Evolutionary conservation across 2,329 filamentous ascomycete genomes (phyloP).

Genomic region (Botrytis aclada): DNA sequence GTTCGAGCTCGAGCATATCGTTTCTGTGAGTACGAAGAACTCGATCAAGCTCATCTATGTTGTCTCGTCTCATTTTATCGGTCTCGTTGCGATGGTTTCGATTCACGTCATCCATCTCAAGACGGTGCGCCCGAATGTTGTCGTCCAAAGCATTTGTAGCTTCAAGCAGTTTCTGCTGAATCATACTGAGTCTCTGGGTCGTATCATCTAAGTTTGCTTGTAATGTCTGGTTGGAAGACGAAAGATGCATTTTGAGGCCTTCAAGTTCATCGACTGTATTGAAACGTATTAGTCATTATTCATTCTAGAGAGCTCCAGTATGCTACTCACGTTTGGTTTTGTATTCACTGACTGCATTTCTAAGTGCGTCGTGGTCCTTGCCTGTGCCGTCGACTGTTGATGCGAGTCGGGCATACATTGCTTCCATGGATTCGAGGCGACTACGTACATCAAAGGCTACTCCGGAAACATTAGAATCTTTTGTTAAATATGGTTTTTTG

Average conservation of each 20-base stretch:
- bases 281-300: constrained; percentile 20
- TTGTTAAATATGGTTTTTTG: constrained; percentile 60
- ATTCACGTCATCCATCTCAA: constrained; percentile 52
- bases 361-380: constrained; percentile 64
- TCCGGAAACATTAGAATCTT: constrained; percentile 66
- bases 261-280: constrained; percentile 49
- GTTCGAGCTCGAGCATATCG: constrained; percentile 62
- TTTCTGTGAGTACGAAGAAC: constrained; percentile 62
- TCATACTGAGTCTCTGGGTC: constrained; percentile 40
- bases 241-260: constrained; percentile 34
- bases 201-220: constrained; percentile 66
- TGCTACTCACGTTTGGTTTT: constrained; percentile 55
- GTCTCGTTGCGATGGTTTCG: constrained; percentile 55
- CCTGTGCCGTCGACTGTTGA: constrained; percentile 68
- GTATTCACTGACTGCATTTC: constrained; percentile 70
- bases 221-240: constrained; percentile 48
- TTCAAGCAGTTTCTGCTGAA: constrained; percentile 44
- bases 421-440: constrained; percentile 73
- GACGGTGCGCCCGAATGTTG: constrained; percentile 47
- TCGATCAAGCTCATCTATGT: constrained; percentile 54
- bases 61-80: constrained; percentile 50
- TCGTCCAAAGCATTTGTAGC: constrained; percentile 51
- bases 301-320: background rate
- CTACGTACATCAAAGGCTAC: constrained; percentile 78
- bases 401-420: constrained; percentile 68